Base-by-base conservation (phyloP, 768 basidiomycete genomes). In the Suillus spraguei region DNA sequence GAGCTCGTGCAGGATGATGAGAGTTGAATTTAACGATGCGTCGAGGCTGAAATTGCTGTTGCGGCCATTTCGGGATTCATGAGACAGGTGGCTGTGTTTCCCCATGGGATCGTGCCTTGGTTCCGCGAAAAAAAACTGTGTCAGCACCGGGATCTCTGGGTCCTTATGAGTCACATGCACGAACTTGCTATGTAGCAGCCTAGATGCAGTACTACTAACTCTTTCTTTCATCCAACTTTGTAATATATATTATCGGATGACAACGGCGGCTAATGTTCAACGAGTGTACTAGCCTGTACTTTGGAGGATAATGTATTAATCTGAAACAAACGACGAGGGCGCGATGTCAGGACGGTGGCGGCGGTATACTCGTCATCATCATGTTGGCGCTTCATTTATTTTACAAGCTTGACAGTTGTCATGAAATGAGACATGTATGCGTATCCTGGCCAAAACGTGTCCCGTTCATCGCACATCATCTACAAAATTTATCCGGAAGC, bases 81-180 rank as follows among this genome's bases (percentile, higher is more conserved):
- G 61, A 65, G 64, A 52, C 62, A 44, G 63, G 75, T 76, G 75
- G 72, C 74, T 73, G 73, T 59, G 67, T 67, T 63, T 66, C 72
- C 69, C 67, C 68, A 69, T 56, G 56, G 50, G 62, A 62, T 10
- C 20, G 49, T 68, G 65, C 67, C 74, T 69, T 69, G 46, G 71
- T 58, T 28, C 22, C 17, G 32, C 17, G 11, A 53, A 53, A 52
- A 52, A 53, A 53, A n/a, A n/a, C n/a, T n/a, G n/a, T n/a, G 4
- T 10, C 22, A 8, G 8, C 4, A 32, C 32, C 28, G 49, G 33
- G 33, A 53, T 53, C 13, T 17, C 32, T 53, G 52, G 4, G 5
- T 17, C 52, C 52, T 32, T 33, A 33, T 33, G 52, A 35, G 11
- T 20, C 20, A 33, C 10, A 10, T 28, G 17, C 28, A 10, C 16